Percentiles rank a stretch among this genome's conserved stretches.
These are phyloP conservation scores for Metarhizium album DNA, from an alignment of 2,329 filamentous ascomycete species.

Conservation along the genomic window DNA sequence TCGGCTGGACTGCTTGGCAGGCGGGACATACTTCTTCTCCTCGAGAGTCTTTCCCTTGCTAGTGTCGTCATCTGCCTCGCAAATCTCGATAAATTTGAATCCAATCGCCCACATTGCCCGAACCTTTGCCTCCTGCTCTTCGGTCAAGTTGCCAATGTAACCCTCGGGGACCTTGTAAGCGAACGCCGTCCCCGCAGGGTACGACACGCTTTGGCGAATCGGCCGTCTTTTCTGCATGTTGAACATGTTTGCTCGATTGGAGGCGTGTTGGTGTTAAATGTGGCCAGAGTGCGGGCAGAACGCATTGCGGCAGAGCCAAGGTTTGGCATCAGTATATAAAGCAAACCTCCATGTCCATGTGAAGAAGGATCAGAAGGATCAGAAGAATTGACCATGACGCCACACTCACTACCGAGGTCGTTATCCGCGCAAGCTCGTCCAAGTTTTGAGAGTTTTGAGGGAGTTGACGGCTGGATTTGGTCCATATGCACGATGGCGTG, in stretches of 20 bases:
- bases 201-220: not conserved
- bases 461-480: not conserved
- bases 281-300: not conserved
- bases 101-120: conserved; percentile 69
- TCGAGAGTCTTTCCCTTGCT: conserved; percentile 15
- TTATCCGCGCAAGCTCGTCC: not conserved
- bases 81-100: conserved; percentile 59
- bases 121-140: conserved; percentile 71
- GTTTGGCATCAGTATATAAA: not conserved
- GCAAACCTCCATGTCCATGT: not conserved
- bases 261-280: not conserved
- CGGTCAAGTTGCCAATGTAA: conserved; percentile 56
- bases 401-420: not conserved
- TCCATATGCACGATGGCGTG: not conserved
- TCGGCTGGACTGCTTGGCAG: conserved; percentile 15
- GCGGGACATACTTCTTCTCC: conserved; percentile 25
- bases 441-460: not conserved
- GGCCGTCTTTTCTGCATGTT: conserved; percentile 3
- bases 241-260: not conserved
- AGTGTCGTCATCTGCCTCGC: conserved; percentile 12
- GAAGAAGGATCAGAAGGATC: not conserved
- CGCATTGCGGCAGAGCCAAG: not conserved
- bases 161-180: not conserved
- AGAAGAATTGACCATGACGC: not conserved
- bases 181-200: not conserved